These are phyloP conservation scores for Yarrowia sp. DNA, from an alignment of 805 yeast genomes.

Conservation along the genomic window DNA sequence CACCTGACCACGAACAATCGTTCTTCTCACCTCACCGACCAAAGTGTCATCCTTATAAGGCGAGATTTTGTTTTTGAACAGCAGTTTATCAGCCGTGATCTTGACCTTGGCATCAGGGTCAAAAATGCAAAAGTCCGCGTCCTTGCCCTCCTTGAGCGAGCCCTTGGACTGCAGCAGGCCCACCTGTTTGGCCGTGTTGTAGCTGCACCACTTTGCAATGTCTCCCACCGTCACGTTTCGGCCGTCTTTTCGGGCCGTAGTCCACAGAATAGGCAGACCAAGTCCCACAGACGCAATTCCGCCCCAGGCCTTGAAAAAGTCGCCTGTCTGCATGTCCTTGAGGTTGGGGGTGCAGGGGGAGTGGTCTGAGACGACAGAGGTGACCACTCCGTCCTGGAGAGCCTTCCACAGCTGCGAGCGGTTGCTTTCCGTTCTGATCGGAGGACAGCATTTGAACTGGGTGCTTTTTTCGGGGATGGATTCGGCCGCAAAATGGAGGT, in stretches of 20 bases:
- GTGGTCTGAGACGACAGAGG: constrained; percentile 91
- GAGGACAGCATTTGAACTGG: constrained; percentile 92
- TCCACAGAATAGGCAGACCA: constrained; percentile 77
- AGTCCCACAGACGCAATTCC: constrained; percentile 92
- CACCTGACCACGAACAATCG: constrained; percentile 70
- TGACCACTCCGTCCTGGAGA: constrained; percentile 57
- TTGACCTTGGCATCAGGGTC: constrained; percentile 58
- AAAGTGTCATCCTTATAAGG: constrained; percentile 74
- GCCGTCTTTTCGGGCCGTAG: constrained; percentile 56
- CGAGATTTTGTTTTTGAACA: constrained; percentile 81
- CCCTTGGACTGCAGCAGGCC: constrained; percentile 77
- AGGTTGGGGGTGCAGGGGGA: constrained; percentile 94
- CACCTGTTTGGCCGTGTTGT: constrained; percentile 80
- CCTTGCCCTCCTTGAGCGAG: constrained; percentile 63
- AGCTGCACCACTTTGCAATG: constrained; percentile 74
- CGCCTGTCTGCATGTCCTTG: constrained; percentile 77
- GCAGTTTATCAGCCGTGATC: constrained; percentile 39
- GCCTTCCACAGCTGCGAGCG: constrained; percentile 76
- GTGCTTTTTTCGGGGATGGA: constrained; percentile 73
- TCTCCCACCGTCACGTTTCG: constrained; percentile 49
- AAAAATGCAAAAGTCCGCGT: constrained; percentile 85
- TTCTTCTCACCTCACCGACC: constrained; percentile 72
- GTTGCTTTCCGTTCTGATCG: constrained; percentile 75
- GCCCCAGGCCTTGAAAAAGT: constrained; percentile 93
- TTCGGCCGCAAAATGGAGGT: constrained; percentile 74